Conservation (phyloP, 2,329 filamentous ascomycete species). For the Magnaporthiopsis incrustans region DNA sequence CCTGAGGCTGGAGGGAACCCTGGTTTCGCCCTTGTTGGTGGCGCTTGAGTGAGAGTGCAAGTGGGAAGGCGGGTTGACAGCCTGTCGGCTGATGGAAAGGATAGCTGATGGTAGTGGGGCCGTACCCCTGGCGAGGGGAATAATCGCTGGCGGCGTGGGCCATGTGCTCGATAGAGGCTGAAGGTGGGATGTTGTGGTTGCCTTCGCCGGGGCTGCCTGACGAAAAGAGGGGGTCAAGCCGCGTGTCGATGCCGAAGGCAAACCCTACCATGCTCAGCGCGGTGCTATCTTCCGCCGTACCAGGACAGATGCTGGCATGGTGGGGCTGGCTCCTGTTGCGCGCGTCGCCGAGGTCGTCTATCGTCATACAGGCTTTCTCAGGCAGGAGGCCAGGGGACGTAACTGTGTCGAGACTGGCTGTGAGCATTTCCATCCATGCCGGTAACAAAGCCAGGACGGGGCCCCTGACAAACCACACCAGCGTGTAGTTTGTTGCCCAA, state of each 20-base stretch:
- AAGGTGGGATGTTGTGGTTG: neutral
- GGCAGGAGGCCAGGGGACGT: neutral
- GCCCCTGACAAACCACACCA: neutral
- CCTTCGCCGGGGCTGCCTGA: neutral
- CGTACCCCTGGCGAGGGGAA: neutral
- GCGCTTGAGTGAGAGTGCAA: neutral
- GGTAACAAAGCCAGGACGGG: neutral
- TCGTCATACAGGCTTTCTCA: neutral
- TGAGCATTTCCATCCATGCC: neutral
- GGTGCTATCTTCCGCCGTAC: constrained; percentile 5
- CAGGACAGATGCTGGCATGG: constrained; percentile 8
- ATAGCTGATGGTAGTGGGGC: neutral
- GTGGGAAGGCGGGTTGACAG: neutral
- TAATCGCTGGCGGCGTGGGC: neutral
- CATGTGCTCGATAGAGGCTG: neutral
- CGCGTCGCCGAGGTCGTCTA: neutral
- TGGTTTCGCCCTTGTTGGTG: neutral
- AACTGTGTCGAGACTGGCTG: neutral
- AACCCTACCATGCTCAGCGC: constrained; percentile 24
- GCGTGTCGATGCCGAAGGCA: constrained; percentile 26
- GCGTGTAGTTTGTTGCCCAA: neutral
- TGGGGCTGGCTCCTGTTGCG: neutral
- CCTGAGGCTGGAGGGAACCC: neutral
- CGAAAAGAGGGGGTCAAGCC: neutral
- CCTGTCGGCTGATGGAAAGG: neutral